Evolutionary conservation across 2,329 filamentous ascomycete genomes (phyloP).

Genomic region (Cordyceps cicadae): DNA sequence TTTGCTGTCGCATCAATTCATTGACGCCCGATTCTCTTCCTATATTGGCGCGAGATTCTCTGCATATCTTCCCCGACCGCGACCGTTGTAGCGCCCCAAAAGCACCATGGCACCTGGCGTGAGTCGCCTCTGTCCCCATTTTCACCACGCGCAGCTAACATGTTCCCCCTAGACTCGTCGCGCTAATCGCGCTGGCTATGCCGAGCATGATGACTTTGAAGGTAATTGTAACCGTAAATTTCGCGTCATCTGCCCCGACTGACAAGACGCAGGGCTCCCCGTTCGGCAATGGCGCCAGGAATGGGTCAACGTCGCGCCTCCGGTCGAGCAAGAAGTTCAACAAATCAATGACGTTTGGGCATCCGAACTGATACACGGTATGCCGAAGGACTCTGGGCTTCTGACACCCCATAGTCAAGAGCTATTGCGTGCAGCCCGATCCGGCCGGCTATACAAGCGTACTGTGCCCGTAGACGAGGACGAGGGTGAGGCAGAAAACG

Average conservation of each 20-base stretch:
- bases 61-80: neutral
- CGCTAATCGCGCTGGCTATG: conserved; percentile 46
- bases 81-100: conserved; percentile 1
- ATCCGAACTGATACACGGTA: conserved; percentile 64
- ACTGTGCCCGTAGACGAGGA: conserved; percentile 55
- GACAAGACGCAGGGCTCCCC: conserved; percentile 56
- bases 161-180: conserved; percentile 40
- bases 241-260: neutral
- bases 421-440: conserved; percentile 71
- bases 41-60: neutral
- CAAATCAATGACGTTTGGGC: conserved; percentile 62
- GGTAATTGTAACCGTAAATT: conserved; percentile 26
- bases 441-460: conserved; percentile 67
- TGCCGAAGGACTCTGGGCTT: conserved; percentile 79
- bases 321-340: conserved; percentile 52
- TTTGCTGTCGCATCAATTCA: conserved; percentile 10
- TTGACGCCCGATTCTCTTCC: neutral
- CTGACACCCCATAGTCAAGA: conserved; percentile 74
- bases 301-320: conserved; percentile 58
- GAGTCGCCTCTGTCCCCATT: neutral
- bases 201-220: conserved; percentile 56
- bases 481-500: conserved; percentile 41
- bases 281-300: conserved; percentile 84
- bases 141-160: neutral
- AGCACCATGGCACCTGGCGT: conserved; percentile 12